Conservation (phyloP, 2,329 filamentous ascomycete species). For the Boeremia exigua region DNA sequence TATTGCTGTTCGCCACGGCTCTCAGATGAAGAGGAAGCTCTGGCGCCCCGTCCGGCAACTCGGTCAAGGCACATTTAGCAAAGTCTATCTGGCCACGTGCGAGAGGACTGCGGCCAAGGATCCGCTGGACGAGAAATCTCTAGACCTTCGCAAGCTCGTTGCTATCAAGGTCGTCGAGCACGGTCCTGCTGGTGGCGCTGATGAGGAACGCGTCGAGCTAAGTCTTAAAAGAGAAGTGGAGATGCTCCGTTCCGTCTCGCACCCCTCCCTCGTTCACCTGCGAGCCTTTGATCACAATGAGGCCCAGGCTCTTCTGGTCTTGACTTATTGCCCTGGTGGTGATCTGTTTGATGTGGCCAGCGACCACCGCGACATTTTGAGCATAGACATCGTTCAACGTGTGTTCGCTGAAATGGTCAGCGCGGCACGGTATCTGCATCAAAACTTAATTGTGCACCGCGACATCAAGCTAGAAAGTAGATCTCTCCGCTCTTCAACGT, state of each 20-base stretch:
- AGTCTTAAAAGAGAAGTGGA: slow-evolving; percentile 94
- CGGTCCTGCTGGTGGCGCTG: slow-evolving; percentile 89
- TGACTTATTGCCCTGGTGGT: slow-evolving; percentile 92
- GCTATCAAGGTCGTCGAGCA: slow-evolving; percentile 96
- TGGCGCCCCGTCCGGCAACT: slow-evolving; percentile 83
- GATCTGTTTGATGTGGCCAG: slow-evolving; percentile 94
- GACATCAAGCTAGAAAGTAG: slow-evolving; percentile 98
- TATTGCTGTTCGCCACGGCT: slow-evolving; percentile 59
- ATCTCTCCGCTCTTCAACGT: slow-evolving; percentile 45
- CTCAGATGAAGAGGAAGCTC: slow-evolving; percentile 73
- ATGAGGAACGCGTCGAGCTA: slow-evolving; percentile 90
- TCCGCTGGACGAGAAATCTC: slow-evolving; percentile 55
- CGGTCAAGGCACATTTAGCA: slow-evolving; percentile 94
- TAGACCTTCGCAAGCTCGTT: slow-evolving; percentile 80
- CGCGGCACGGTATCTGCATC: slow-evolving; percentile 85
- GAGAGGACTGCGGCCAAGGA: slow-evolving; percentile 59
- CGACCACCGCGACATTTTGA: slow-evolving; percentile 70
- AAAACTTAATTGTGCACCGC: slow-evolving; percentile 85
- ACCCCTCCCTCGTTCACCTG: slow-evolving; percentile 88
- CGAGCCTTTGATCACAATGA: slow-evolving; percentile 90
- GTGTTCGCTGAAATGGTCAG: slow-evolving; percentile 90
- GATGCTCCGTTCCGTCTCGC: slow-evolving; percentile 85
- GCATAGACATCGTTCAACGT: slow-evolving; percentile 73
- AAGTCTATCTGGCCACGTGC: slow-evolving; percentile 88
- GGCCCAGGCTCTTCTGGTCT: slow-evolving; percentile 79